Conservation (phyloP, 2,329 filamentous ascomycete species). For the Ramularia endophylla region DNA sequence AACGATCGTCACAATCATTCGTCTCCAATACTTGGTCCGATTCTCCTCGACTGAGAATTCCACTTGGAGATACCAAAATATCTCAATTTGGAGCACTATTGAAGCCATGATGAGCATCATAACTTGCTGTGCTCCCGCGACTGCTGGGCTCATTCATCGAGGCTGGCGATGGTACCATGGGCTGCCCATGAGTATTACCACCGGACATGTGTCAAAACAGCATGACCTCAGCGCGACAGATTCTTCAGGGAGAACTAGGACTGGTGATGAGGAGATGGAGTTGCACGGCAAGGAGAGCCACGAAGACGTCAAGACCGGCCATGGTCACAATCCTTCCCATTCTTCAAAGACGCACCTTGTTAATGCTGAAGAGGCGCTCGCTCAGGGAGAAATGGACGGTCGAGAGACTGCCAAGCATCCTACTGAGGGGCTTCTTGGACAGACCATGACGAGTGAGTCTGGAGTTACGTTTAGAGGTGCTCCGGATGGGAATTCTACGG, state of each 20-base stretch:
- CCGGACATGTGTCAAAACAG: neutral
- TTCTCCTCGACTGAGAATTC: conserved; percentile 5
- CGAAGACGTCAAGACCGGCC: no score
- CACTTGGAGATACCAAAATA: conserved; percentile 10
- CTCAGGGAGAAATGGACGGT: neutral
- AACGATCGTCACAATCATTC: conserved; percentile 11
- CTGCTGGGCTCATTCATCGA: conserved; percentile 9
- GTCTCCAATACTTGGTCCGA: conserved; percentile 12
- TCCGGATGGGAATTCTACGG: neutral
- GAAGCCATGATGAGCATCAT: conserved; percentile 14
- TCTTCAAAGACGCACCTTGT: no score
- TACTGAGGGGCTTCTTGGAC: neutral
- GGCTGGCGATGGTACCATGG: conserved; percentile 1
- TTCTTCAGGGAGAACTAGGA: neutral
- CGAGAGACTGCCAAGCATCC: no score
- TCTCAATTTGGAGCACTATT: conserved; percentile 14
- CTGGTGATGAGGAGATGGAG: neutral
- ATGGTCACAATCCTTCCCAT: no score
- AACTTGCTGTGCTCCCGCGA: conserved; percentile 14
- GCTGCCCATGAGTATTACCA: neutral
- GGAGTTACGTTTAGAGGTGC: neutral
- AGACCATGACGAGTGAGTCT: neutral
- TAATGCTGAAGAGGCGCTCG: neutral
- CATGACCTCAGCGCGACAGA: neutral
- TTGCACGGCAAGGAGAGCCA: neutral